These are phyloP conservation scores for Trichoderma semiorbis DNA, from an alignment of 2,329 filamentous ascomycete genomes.

Conservation along the genomic window DNA sequence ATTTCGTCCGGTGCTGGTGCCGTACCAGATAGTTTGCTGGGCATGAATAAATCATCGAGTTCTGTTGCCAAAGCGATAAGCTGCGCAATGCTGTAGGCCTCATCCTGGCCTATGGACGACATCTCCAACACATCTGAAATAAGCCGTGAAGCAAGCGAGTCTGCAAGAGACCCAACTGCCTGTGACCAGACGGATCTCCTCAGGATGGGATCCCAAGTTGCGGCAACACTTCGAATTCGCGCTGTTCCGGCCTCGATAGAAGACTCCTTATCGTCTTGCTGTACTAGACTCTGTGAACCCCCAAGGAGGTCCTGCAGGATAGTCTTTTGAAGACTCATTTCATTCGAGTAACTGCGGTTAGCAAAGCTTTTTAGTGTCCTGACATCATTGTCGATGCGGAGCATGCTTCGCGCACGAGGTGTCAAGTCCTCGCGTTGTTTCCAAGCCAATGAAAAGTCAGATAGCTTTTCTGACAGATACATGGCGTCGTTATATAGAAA, in stretches of 20 bases:
- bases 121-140: conserved; percentile 61
- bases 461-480: conserved; percentile 58
- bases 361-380: conserved; percentile 58
- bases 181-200: conserved; percentile 61
- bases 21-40: conserved; percentile 35
- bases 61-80: conserved; percentile 56
- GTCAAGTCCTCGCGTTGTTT: conserved; percentile 51
- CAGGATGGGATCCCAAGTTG: conserved; percentile 56
- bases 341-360: conserved; percentile 57
- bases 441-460: conserved; percentile 49
- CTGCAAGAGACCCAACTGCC: conserved; percentile 57
- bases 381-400: conserved; percentile 58
- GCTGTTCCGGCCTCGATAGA: conserved; percentile 52
- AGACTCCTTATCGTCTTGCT: conserved; percentile 52
- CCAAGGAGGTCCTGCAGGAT: conserved; percentile 60
- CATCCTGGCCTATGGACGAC: conserved; percentile 58
- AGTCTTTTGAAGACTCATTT: conserved; percentile 59
- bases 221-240: conserved; percentile 52
- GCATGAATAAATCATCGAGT: conserved; percentile 58
- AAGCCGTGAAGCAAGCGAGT: conserved; percentile 57
- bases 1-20: conserved; percentile 38
- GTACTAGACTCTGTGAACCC: conserved; percentile 57
- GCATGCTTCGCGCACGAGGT: conserved; percentile 48
- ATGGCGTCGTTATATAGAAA: conserved; percentile 65
- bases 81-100: conserved; percentile 59